phyloP scores from a whole-genome alignment of 2,329 filamentous ascomycete genomes.

The Ascomycota sp. region DNA sequence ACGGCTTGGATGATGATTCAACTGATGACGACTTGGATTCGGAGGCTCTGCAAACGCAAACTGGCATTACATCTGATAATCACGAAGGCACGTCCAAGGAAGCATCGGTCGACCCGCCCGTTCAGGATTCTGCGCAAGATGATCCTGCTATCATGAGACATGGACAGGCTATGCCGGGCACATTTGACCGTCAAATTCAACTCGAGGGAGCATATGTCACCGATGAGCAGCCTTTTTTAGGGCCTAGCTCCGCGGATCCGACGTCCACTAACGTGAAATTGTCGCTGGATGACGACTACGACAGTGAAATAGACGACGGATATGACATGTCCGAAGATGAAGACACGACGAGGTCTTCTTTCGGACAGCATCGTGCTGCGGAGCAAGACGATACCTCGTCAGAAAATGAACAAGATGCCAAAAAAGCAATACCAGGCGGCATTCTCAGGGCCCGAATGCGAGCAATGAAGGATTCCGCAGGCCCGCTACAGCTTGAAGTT shows the following conservation, averaged over 20 bases:
- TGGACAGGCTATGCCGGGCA: constrained; percentile 45
- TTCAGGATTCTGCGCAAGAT: constrained; percentile 13
- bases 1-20: constrained; percentile 56
- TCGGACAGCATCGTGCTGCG: constrained; percentile 53
- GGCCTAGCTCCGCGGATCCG: constrained; percentile 73
- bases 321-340: constrained; percentile 54
- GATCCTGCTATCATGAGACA: constrained; percentile 37
- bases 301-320: constrained; percentile 44
- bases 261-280: constrained; percentile 38
- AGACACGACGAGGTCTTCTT: constrained; percentile 62
- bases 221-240: constrained; percentile 70
- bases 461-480: constrained; percentile 37
- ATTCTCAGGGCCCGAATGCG: constrained; percentile 43
- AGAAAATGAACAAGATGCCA: constrained; percentile 25
- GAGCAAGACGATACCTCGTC: constrained; percentile 44
- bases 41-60: constrained; percentile 9
- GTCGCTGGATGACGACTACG: constrained; percentile 38
- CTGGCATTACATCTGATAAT: constrained; percentile 7
- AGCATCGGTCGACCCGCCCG: constrained; percentile 3
- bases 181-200: constrained; percentile 47
- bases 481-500: constrained; percentile 38
- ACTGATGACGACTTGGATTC: constrained; percentile 45
- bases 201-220: constrained; percentile 35
- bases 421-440: constrained; percentile 32
- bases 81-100: constrained; percentile 5